phyloP scores from a whole-genome alignment of 371 early-diverging fungal species.

The Choanephora cucurbitarum region DNA sequence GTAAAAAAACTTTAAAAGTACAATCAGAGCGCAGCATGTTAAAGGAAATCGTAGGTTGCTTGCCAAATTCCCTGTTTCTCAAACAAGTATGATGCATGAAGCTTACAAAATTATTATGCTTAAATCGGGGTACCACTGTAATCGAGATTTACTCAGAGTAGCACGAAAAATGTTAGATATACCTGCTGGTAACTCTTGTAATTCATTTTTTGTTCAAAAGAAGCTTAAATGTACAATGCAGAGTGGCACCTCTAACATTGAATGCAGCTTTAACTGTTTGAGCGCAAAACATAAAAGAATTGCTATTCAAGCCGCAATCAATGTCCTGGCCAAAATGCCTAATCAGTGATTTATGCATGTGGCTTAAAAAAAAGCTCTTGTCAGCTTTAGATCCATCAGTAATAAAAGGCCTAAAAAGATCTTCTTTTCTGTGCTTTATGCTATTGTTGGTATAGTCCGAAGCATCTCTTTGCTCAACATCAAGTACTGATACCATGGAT shows the following conservation, averaged over 20 bases:
- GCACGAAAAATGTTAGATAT: too few species aligned
- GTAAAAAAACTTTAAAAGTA: too few species aligned
- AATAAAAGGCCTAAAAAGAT: slow-evolving; percentile 3
- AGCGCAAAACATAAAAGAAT: slow-evolving; percentile 10
- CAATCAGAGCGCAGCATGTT: too few species aligned
- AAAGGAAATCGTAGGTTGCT: too few species aligned
- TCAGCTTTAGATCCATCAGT: slow-evolving; percentile 10
- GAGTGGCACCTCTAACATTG: background rate
- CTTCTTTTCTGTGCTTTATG: background rate
- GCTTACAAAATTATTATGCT: too few species aligned
- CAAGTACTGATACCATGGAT: background rate
- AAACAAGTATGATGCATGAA: too few species aligned
- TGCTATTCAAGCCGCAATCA: slow-evolving; percentile 3
- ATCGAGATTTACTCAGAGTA: background rate
- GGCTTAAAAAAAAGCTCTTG: slow-evolving; percentile 4
- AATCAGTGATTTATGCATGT: slow-evolving; percentile 4
- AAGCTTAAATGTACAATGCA: background rate
- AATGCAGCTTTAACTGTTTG: slow-evolving; percentile 13
- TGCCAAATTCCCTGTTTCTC: too few species aligned
- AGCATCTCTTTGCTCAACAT: background rate
- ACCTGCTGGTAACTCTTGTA: background rate
- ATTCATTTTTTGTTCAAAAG: background rate
- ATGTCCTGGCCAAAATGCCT: background rate
- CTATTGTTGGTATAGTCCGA: background rate
- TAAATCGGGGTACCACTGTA: too few species aligned